Evolutionary conservation across 2,329 filamentous ascomycete species (phyloP), one percentile per base, ranked within the genome.

Genomic region (Fusarium brachygibbosum): DNA sequence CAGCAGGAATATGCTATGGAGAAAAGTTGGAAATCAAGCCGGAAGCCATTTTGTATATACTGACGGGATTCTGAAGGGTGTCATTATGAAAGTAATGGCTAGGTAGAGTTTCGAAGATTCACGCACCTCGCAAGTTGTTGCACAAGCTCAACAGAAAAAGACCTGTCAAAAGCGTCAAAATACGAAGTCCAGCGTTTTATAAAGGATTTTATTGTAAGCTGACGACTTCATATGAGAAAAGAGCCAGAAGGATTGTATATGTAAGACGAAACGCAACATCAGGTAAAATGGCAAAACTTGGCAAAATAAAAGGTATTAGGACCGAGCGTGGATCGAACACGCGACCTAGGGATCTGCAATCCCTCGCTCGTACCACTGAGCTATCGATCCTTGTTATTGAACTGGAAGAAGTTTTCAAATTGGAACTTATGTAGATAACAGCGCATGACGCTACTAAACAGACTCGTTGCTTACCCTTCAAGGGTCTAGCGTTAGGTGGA

Each of bases 311-410:
- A 35, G 8, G 2, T 13, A 10, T 38, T 11, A 69, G 67, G 67
- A 69, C 67, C 67, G 67, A 70, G 67, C 67, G 67, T 70, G 67
- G 67, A 70, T 70, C 67, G 67, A 70, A 70, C 67, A 70, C 67
- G 67, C 67, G 67, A 70, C 67, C 67, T 70, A 70, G 67, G 68
- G 68, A 70, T 70, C 68, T 70, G 68, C 68, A 70, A 70, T 70
- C 68, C 68, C 68, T 70, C 68, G 68, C 68, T 70, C 68, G 32
- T 70, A 70, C 68, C 68, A 70, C 68, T 70, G 68, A 70, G 68
- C 68, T 70, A 70, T 70, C 68, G 68, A 70, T 70, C 67, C 67
- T 65, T 70, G 19, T 44, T 23, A 10, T 23, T n/a, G 35, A 37
- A n/a, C 12, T 38, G 14, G 1, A 2, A 16, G 8, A 0, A 10